Conservation (phyloP, 768 basidiomycete species). For the Lentinula aciculospora region DNA sequence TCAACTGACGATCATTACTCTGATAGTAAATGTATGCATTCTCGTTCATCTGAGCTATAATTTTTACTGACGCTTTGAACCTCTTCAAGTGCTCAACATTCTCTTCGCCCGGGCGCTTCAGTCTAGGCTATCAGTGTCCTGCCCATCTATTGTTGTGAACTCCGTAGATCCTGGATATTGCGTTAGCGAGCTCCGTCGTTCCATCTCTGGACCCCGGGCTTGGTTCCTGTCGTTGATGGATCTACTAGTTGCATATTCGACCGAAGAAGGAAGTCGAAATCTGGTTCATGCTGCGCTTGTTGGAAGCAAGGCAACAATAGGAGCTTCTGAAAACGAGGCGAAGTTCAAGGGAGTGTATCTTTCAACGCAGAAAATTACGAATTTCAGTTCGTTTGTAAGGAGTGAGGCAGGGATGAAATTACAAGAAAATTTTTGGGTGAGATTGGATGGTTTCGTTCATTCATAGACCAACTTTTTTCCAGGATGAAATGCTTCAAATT, state of each 20-base stretch:
- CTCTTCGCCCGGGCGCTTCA: conserved; percentile 25
- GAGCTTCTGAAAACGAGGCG: neutral
- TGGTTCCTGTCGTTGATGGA: neutral
- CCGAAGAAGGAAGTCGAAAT: conserved; percentile 27
- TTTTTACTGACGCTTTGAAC: neutral
- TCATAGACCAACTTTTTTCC: neutral
- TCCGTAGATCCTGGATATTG: conserved; percentile 25
- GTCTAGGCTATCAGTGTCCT: conserved; percentile 12
- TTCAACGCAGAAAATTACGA: neutral
- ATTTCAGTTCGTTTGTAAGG: neutral
- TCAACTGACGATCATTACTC: neutral
- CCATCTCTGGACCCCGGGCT: neutral
- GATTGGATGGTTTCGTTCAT: neutral
- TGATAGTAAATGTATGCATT: neutral
- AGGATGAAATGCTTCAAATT: neutral
- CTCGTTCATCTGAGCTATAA: no score
- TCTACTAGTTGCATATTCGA: conserved; percentile 9
- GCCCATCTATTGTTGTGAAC: conserved; percentile 17
- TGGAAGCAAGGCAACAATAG: neutral
- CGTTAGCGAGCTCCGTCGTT: conserved; percentile 17
- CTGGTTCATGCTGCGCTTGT: conserved; percentile 24
- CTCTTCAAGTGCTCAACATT: conserved; percentile 20
- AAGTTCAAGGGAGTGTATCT: neutral
- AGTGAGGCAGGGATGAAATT: neutral
- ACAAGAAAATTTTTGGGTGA: neutral